Evolutionary conservation across 768 basidiomycete genomes (phyloP).

Genomic region (Mycena galericulata): DNA sequence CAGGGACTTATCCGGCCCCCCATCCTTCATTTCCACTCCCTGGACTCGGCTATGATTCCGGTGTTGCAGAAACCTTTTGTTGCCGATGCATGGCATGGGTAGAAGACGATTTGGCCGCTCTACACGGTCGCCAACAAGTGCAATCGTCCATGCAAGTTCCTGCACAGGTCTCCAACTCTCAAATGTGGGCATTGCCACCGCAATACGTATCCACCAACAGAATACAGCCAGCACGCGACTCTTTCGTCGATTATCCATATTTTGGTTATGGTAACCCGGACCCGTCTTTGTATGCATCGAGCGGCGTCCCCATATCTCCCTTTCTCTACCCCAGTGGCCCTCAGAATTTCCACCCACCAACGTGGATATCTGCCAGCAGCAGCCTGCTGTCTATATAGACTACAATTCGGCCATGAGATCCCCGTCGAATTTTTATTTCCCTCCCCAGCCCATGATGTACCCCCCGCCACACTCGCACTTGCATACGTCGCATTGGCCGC

Average conservation of each 20-base stretch:
- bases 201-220: constrained; percentile 62
- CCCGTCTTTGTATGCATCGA: constrained; percentile 62
- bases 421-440: constrained; percentile 72
- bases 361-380: constrained; percentile 57
- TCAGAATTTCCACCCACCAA: constrained; percentile 56
- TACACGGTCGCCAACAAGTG: constrained; percentile 54
- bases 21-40: constrained; percentile 33
- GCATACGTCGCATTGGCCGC: constrained; percentile 62
- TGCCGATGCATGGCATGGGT: constrained; percentile 74
- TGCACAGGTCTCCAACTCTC: constrained; percentile 45
- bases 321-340: constrained; percentile 63
- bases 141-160: constrained; percentile 44
- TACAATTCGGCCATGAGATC: constrained; percentile 63
- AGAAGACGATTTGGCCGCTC: constrained; percentile 61
- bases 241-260: constrained; percentile 68
- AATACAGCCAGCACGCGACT: constrained; percentile 64
- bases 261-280: constrained; percentile 63
- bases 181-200: constrained; percentile 57
- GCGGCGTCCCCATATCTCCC: constrained; percentile 56
- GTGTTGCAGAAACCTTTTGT: constrained; percentile 63
- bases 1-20: constrained; percentile 42
- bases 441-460: constrained; percentile 71
- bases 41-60: constrained; percentile 45
- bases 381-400: constrained; percentile 70
- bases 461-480: constrained; percentile 68